Evolutionary conservation across 1,284 basidiomycete species (phyloP).

Genomic region (Pseudozyma hubeiensis): DNA sequence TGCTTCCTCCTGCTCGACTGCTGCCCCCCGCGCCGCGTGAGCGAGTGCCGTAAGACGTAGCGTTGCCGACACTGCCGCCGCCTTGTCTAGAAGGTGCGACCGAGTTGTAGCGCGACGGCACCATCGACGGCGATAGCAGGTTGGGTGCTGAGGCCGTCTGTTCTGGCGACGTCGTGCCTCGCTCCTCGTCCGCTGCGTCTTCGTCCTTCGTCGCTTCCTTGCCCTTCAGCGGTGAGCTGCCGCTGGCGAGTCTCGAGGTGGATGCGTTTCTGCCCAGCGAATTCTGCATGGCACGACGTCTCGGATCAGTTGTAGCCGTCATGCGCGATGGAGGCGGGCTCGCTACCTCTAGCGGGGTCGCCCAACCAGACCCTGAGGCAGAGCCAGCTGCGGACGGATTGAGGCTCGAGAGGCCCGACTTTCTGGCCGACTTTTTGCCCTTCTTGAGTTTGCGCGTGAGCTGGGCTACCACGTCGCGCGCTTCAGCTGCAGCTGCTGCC

Average conservation of each 20-base stretch:
- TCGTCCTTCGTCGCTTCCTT: constrained; percentile 29
- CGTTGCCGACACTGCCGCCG: constrained; percentile 37
- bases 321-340: constrained; percentile 50
- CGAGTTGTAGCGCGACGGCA: constrained; percentile 35
- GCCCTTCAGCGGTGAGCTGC: constrained; percentile 30
- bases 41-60: constrained; percentile 38
- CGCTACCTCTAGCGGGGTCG: constrained; percentile 41
- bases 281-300: constrained; percentile 48
- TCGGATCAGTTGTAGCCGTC: constrained; percentile 35
- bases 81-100: constrained; percentile 46
- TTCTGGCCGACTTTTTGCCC: constrained; percentile 34
- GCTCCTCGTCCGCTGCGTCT: constrained; percentile 10
- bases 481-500: constrained; percentile 46
- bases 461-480: constrained; percentile 44
- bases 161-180: constrained; percentile 27
- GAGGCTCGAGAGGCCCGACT: constrained; percentile 36
- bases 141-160: constrained; percentile 35
- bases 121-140: constrained; percentile 34
- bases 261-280: constrained; percentile 27
- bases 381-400: constrained; percentile 40
- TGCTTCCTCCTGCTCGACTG: constrained; percentile 28
- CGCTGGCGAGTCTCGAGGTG: constrained; percentile 22
- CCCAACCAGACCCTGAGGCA: constrained; percentile 36
- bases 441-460: constrained; percentile 46
- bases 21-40: constrained; percentile 23